Conservation (phyloP, 176 grass and related monocot genomes). For the Oryza brachyantha region DNA sequence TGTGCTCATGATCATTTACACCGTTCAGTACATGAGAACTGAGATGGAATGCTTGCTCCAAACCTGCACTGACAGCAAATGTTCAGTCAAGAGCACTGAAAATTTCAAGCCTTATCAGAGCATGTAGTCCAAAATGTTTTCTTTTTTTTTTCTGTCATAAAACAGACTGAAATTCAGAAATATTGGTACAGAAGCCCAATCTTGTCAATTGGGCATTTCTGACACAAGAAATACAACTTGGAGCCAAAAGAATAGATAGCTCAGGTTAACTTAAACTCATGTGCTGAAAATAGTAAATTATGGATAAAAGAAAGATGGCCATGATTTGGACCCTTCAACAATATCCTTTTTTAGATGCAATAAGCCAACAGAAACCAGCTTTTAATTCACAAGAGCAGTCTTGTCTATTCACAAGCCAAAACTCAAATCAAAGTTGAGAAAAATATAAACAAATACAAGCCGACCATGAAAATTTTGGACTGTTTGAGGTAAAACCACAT, state of each 20-base stretch:
- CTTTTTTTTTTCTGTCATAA: no score
- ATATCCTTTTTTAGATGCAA: neutral
- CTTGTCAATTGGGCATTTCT: neutral
- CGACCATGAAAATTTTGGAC: neutral
- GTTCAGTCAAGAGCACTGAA: neutral
- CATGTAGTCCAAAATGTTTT: neutral
- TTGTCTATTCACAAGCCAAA: neutral
- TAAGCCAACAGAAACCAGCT: neutral
- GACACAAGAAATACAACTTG: neutral
- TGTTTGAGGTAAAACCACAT: slow-evolving; percentile 3
- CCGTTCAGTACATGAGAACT: neutral
- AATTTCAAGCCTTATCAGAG: neutral
- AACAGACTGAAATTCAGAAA: neutral
- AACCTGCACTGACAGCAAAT: slow-evolving; percentile 5
- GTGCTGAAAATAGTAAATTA: neutral
- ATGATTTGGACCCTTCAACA: slow-evolving; percentile 17
- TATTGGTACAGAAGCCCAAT: neutral
- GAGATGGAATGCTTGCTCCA: neutral
- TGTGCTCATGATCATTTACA: slow-evolving; percentile 42
- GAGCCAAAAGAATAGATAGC: neutral
- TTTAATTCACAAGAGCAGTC: neutral
- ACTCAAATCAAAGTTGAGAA: neutral
- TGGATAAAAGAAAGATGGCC: neutral
- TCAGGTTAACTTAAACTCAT: neutral
- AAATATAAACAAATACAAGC: neutral